Percentiles rank a stretch among this genome's conserved stretches.
Evolutionary conservation across 805 yeast genomes (phyloP).

Genomic region (Pichia thaimueangensis): DNA sequence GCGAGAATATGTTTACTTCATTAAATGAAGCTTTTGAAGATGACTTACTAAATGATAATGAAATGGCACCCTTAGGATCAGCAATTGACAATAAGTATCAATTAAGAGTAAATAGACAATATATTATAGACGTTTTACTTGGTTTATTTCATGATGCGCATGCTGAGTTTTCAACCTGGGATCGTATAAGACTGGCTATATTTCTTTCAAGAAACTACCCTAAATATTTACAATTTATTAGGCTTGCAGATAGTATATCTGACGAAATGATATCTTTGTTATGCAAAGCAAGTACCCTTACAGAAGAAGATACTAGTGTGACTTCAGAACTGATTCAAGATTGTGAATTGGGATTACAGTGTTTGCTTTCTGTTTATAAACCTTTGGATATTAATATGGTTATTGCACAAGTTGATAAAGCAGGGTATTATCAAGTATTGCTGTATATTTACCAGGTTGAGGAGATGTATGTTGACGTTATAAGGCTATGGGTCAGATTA

Average conservation of each 20-base stretch:
- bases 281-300: conserved; percentile 28
- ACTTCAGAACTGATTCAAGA: conserved; percentile 31
- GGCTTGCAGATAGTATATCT: conserved; percentile 56
- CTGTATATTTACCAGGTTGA: conserved; percentile 50
- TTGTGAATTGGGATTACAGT: conserved; percentile 70
- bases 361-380: conserved; percentile 59
- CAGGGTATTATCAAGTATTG: conserved; percentile 53
- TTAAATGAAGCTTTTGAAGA: conserved; percentile 85
- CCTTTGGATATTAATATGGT: conserved; percentile 49
- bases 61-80: conserved; percentile 21
- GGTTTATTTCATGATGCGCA: conserved; percentile 43
- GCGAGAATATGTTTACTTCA: conserved; percentile 56
- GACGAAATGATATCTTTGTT: conserved; percentile 43
- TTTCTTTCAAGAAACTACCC: conserved; percentile 79
- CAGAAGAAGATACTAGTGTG: not conserved
- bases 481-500: conserved; percentile 45
- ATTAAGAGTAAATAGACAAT: conserved; percentile 57
- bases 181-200: conserved; percentile 42
- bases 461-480: conserved; percentile 43
- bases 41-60: conserved; percentile 59
- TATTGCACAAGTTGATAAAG: conserved; percentile 44
- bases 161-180: conserved; percentile 27
- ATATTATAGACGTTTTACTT: conserved; percentile 64
- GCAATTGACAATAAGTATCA: conserved; percentile 21
- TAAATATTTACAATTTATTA: conserved; percentile 76